Conservation (phyloP, 2,329 filamentous ascomycete species). For the Zasmidium angulare region DNA sequence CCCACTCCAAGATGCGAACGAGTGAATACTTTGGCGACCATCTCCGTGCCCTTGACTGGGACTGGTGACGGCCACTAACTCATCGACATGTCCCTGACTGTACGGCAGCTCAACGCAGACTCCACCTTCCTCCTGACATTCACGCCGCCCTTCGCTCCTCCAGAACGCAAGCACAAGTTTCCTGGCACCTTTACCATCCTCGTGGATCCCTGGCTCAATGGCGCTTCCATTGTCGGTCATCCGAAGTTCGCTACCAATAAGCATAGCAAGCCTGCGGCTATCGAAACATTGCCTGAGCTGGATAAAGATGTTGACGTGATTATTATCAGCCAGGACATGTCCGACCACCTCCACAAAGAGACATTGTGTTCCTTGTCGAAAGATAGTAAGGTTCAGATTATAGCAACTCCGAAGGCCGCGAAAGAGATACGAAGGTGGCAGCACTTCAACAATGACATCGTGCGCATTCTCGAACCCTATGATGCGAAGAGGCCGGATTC, state of each 20-base stretch:
- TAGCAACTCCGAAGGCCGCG: conserved; percentile 65
- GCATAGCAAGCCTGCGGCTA: conserved; percentile 56
- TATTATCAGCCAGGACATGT: conserved; percentile 61
- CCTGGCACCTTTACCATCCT: conserved; percentile 64
- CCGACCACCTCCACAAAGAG: conserved; percentile 69
- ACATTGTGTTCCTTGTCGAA: conserved; percentile 65
- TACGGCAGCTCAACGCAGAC: conserved; percentile 65
- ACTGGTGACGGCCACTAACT: not conserved
- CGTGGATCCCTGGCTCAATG: conserved; percentile 69
- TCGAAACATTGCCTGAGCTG: conserved; percentile 58
- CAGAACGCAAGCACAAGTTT: conserved; percentile 38
- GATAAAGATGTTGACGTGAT: conserved; percentile 56
- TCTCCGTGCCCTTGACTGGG: not conserved
- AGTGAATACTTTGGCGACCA: not conserved
- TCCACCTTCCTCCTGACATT: conserved; percentile 66
- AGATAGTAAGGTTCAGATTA: conserved; percentile 59
- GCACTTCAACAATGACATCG: conserved; percentile 59
- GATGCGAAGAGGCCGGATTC: conserved; percentile 39
- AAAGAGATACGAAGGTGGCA: conserved; percentile 67
- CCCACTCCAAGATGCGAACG: conserved; percentile 4
- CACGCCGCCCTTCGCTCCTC: conserved; percentile 51
- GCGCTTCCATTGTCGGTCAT: conserved; percentile 60
- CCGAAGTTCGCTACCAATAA: conserved; percentile 61
- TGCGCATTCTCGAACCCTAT: conserved; percentile 45
- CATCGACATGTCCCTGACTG: conserved; percentile 58